Percentiles rank a stretch among this genome's conserved stretches.
Conservation (phyloP, 2,329 filamentous ascomycete species). For the Calonectria pteridis region DNA sequence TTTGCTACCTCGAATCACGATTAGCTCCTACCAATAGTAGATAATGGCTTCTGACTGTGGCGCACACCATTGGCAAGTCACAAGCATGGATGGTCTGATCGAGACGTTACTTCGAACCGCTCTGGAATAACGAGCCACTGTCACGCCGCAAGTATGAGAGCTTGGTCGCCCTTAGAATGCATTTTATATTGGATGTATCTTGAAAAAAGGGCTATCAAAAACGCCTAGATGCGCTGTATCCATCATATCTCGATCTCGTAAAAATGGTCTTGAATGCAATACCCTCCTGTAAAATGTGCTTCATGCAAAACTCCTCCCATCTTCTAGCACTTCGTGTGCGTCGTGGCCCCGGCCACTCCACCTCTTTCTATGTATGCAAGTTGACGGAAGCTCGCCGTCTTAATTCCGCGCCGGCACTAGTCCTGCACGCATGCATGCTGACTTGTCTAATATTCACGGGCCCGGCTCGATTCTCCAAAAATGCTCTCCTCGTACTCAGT, state of each 20-base stretch:
- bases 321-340: not conserved
- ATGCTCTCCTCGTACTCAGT: constrained; percentile 77
- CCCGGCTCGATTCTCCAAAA: constrained; percentile 40
- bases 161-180: not conserved
- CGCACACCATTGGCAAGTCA: not conserved
- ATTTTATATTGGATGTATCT: not conserved
- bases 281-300: not conserved
- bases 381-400: not conserved
- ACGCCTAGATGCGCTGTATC: constrained; percentile 3
- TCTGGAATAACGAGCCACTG: not conserved
- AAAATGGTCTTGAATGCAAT: constrained; percentile 5
- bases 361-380: constrained; percentile 2
- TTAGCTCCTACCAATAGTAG: not conserved
- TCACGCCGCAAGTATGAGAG: not conserved
- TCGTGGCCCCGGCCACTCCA: not conserved
- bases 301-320: not conserved
- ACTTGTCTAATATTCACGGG: constrained; percentile 6
- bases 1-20: not conserved
- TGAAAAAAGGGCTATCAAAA: constrained; percentile 5
- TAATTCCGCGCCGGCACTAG: not conserved
- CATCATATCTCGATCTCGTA: not conserved
- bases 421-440: not conserved
- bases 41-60: not conserved
- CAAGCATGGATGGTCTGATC: not conserved
- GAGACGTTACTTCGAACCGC: not conserved